Percentiles rank a stretch among this genome's conserved stretches.
Evolutionary conservation across 2,329 filamentous ascomycete genomes (phyloP).

Genomic region (Diaporthe nobilis): DNA sequence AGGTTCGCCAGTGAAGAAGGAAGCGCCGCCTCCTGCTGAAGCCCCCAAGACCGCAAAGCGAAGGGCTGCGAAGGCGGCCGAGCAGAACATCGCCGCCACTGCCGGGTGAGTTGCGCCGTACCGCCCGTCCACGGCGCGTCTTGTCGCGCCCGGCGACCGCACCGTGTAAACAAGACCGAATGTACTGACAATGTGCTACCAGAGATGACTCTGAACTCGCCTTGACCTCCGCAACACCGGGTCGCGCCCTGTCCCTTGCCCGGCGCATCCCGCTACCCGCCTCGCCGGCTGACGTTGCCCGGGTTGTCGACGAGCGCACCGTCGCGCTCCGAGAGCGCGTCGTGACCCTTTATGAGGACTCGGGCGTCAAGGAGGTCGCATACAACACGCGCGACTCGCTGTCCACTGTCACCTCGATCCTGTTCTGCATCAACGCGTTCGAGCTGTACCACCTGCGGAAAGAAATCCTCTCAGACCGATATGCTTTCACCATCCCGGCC

Average conservation of each 20-base stretch:
- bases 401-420: constrained; percentile 80
- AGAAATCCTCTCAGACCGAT: constrained; percentile 79
- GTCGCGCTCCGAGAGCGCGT: constrained; percentile 77
- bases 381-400: constrained; percentile 77
- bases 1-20: constrained; percentile 74
- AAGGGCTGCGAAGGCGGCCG: constrained; percentile 59
- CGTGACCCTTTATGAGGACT: constrained; percentile 73
- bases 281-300: constrained; percentile 83
- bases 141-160: constrained; percentile 2
- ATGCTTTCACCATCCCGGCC: constrained; percentile 80
- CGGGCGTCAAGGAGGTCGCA: constrained; percentile 76
- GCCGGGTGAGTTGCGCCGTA: constrained; percentile 57
- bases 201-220: constrained; percentile 57
- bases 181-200: constrained; percentile 30
- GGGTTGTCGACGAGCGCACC: constrained; percentile 81
- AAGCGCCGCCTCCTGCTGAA: constrained; percentile 57
- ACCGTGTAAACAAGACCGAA: constrained; percentile 29
- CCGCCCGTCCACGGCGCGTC: constrained; percentile 14
- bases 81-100: constrained; percentile 54
- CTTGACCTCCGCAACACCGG: constrained; percentile 64
- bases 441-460: constrained; percentile 80
- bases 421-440: constrained; percentile 76
- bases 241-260: constrained; percentile 67
- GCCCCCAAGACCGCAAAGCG: constrained; percentile 63
- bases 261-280: constrained; percentile 81